These are phyloP conservation scores for Cladosporium sp. DNA, from an alignment of 2,329 filamentous ascomycete species.

Conservation along the genomic window DNA sequence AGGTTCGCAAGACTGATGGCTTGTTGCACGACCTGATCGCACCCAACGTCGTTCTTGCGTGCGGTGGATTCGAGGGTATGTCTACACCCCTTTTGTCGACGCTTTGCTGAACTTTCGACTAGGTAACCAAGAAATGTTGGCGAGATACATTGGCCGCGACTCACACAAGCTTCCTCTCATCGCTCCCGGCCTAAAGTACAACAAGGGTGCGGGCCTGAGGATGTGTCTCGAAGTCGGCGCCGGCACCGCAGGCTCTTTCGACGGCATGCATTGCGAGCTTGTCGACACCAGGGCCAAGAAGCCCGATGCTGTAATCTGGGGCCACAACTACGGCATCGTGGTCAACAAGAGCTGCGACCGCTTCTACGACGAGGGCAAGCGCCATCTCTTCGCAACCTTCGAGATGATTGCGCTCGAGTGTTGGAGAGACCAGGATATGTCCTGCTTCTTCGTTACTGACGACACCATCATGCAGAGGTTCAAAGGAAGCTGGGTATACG, in stretches of 20 bases:
- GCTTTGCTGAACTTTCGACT: neutral
- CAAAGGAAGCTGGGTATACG: slow-evolving; percentile 46
- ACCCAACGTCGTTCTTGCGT: slow-evolving; percentile 41
- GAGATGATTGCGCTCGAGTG: slow-evolving; percentile 45
- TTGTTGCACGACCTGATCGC: slow-evolving; percentile 37
- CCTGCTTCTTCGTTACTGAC: slow-evolving; percentile 46
- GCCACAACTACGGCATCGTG: slow-evolving; percentile 47
- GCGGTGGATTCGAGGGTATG: slow-evolving; percentile 41
- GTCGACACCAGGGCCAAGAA: slow-evolving; percentile 45
- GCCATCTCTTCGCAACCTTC: slow-evolving; percentile 54
- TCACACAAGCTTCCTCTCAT: slow-evolving; percentile 44
- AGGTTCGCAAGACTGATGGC: slow-evolving; percentile 42
- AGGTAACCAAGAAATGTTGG: slow-evolving; percentile 45
- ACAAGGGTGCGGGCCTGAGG: slow-evolving; percentile 41
- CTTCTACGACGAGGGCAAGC: slow-evolving; percentile 97
- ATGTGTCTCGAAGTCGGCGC: slow-evolving; percentile 46
- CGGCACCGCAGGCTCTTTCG: slow-evolving; percentile 42
- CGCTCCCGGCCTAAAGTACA: slow-evolving; percentile 44
- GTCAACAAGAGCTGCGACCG: slow-evolving; percentile 50
- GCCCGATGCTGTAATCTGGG: slow-evolving; percentile 44
- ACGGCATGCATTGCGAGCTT: slow-evolving; percentile 46
- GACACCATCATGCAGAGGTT: slow-evolving; percentile 44
- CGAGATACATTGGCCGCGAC: slow-evolving; percentile 41
- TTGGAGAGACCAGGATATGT: slow-evolving; percentile 44
- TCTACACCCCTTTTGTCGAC: neutral